Conservation (phyloP, 208 protist species). For the Leptomonas pyrrhocoris region DNA sequence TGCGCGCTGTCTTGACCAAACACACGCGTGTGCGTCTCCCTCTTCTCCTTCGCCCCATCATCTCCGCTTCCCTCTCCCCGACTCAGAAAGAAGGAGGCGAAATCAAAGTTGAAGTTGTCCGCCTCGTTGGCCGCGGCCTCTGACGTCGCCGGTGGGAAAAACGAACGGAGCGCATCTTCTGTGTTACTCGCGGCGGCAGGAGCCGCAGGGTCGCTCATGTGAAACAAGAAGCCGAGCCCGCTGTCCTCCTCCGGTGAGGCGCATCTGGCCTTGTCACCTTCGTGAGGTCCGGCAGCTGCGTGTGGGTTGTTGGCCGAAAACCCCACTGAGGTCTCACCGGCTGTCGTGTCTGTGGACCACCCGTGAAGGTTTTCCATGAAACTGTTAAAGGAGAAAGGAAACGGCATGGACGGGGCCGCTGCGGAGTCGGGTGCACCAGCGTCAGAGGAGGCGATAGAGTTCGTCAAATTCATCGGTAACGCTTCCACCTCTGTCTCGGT, state of each 20-base stretch:
- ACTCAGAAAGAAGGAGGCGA: slow-evolving; percentile 27
- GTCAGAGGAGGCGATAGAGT: not conserved
- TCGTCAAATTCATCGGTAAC: not conserved
- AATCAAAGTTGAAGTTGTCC: slow-evolving; percentile 22
- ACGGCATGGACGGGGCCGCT: not conserved
- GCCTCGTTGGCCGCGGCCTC: not conserved
- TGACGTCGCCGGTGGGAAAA: not conserved
- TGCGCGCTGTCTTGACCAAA: no score
- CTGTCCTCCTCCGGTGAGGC: not conserved
- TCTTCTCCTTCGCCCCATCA: not conserved
- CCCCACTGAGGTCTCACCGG: not conserved
- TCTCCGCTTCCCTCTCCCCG: not conserved
- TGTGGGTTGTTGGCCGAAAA: not conserved
- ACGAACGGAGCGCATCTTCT: not conserved
- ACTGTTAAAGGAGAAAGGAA: slow-evolving; percentile 23
- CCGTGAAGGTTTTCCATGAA: slow-evolving; percentile 21
- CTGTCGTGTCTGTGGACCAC: not conserved
- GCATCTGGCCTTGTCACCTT: no score
- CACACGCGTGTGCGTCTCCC: not conserved
- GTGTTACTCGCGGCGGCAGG: not conserved
- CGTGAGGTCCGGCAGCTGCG: no score
- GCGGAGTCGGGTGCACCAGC: not conserved
- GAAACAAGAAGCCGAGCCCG: slow-evolving; percentile 18
- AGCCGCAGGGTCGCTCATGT: not conserved
- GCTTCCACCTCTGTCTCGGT: not conserved